phyloP scores from a whole-genome alignment of 164 flowering plant species.

The Litsea cubeba region DNA sequence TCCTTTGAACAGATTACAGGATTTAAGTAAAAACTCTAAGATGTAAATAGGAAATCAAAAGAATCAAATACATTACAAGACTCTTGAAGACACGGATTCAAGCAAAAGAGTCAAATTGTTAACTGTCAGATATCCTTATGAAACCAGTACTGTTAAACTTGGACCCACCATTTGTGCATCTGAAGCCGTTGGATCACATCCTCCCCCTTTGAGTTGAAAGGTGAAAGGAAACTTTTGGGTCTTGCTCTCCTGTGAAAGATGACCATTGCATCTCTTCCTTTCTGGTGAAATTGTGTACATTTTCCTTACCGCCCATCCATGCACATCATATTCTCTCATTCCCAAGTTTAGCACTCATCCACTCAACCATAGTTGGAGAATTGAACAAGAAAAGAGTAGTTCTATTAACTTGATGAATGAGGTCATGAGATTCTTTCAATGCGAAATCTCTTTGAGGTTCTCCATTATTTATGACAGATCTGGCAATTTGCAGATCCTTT shows the following conservation, averaged over 20 bases:
- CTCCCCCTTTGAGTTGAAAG: background rate
- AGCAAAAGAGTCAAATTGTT: too few relatives aligned
- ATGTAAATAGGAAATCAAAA: too few relatives aligned
- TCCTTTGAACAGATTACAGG: too few relatives aligned
- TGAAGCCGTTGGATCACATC: background rate
- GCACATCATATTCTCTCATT: background rate
- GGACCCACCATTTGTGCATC: too few relatives aligned
- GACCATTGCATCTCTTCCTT: background rate
- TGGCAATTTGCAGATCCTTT: background rate
- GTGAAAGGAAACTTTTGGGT: background rate
- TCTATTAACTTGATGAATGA: background rate
- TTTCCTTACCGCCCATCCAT: background rate
- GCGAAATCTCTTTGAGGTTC: background rate
- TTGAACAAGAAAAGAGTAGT: background rate
- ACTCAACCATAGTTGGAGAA: background rate
- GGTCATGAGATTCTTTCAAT: background rate
- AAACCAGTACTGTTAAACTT: too few relatives aligned
- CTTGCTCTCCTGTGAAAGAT: background rate
- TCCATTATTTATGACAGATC: background rate
- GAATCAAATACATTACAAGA: too few relatives aligned
- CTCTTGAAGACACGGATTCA: too few relatives aligned
- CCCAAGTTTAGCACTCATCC: background rate
- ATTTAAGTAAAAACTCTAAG: too few relatives aligned
- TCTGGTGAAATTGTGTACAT: background rate
- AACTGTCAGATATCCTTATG: too few relatives aligned